These are phyloP conservation scores for Cadophora luteo-olivacea DNA, from an alignment of 2,329 filamentous ascomycete species.

Conservation along the genomic window DNA sequence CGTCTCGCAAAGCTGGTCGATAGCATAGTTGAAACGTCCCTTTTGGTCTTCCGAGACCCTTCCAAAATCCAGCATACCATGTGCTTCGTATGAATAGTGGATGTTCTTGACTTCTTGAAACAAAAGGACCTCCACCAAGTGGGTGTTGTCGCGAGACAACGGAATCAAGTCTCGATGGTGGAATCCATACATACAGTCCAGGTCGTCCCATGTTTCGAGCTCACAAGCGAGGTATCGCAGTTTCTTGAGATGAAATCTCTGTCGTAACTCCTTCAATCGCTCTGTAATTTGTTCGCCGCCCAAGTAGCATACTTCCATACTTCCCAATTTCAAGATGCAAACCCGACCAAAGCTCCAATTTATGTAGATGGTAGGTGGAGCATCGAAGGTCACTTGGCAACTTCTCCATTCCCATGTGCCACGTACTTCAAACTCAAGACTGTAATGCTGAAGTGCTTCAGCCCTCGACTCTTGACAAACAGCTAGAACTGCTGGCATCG, in stretches of 20 bases:
- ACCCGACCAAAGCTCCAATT: constrained; percentile 10
- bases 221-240: neutral
- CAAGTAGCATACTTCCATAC: no score
- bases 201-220: neutral
- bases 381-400: neutral
- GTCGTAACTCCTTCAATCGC: neutral
- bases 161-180: neutral
- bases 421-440: neutral
- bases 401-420: neutral
- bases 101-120: neutral
- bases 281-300: neutral
- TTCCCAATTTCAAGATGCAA: no score
- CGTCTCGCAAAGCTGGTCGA: neutral
- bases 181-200: neutral
- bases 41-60: neutral
- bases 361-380: constrained; percentile 5
- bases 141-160: neutral
- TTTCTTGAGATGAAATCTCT: neutral
- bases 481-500: neutral
- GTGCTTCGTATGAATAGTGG: neutral
- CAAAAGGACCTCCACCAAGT: neutral
- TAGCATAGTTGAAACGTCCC: no score
- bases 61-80: neutral
- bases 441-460: constrained; percentile 4
- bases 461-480: neutral